These are phyloP conservation scores for Gyromitra esculenta DNA, from an alignment of 2,329 filamentous ascomycete genomes.

Conservation along the genomic window DNA sequence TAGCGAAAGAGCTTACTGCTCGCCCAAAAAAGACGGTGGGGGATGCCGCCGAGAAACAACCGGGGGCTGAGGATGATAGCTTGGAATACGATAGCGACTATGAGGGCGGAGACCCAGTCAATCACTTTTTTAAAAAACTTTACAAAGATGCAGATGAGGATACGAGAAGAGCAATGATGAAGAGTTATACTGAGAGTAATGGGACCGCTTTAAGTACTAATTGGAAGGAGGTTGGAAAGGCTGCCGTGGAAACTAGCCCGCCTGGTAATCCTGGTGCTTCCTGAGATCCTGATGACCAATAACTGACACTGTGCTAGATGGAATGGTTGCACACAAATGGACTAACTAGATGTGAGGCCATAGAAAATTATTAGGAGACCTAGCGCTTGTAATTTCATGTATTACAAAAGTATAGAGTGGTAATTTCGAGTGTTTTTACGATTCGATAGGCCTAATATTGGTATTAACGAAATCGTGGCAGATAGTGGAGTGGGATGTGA, in stretches of 20 bases:
- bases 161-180: constrained; percentile 93
- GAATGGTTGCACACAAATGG: constrained; percentile 81
- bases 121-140: constrained; percentile 88
- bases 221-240: constrained; percentile 81
- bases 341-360: constrained; percentile 51
- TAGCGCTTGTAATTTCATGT: not conserved
- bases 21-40: constrained; percentile 59
- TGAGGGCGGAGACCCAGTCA: constrained; percentile 72
- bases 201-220: constrained; percentile 92
- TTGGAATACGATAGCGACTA: constrained; percentile 63
- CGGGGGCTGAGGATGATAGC: constrained; percentile 60
- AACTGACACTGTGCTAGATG: constrained; percentile 64
- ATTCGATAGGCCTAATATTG: too few relatives aligned
- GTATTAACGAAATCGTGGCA: too few relatives aligned
- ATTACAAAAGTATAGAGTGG: too few relatives aligned
- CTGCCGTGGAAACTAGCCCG: constrained; percentile 75
- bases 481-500: too few relatives aligned
- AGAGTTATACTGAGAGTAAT: constrained; percentile 93
- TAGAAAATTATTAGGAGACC: not conserved
- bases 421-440: too few relatives aligned
- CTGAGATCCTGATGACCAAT: not conserved
- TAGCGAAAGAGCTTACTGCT: constrained; percentile 67
- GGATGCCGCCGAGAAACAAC: constrained; percentile 53
- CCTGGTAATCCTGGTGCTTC: constrained; percentile 62
- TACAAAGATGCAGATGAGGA: constrained; percentile 81